Base-by-base conservation (phyloP, 805 yeast genomes). In the Spathaspora passalidarum region DNA sequence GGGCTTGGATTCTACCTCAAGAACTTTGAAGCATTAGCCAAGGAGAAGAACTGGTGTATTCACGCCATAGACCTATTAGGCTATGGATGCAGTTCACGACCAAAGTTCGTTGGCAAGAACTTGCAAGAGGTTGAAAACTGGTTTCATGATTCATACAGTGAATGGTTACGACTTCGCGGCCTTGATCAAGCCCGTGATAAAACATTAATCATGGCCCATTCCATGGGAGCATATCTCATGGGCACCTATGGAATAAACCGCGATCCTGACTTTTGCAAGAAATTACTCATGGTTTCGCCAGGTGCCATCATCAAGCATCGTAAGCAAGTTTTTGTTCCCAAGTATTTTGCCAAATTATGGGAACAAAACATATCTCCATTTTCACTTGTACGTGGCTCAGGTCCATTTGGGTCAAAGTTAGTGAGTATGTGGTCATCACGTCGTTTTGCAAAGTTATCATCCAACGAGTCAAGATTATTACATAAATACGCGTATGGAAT, bases 61-160 rank as follows among this genome's bases (percentile, higher is more conserved):
- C 96, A 89, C 66, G 87, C 96, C 0, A 76, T 92, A 2, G 99
- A 92, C 59, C 66, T 91, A 45, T 76, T 89, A 2, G 99, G 99
- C 0, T 92, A 87, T 65, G 99, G 98, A 1, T 81, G 88, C 47
- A 86, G 96, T 0, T 80, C 96, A 1, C 75, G 98, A 51, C 95
- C 95, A 1, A 69, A 73, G 40, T 88, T 87, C 59, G 75, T 76
- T 32, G 51, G 59, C n/a, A 52, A 54, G 11, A 60, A 59, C n/a
- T 72, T 81, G 37, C 54, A 63, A 3, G 69, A 69, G 40, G 80
- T 84, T 9, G 90, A 84, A 55, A 57, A 63, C 16, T 82, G 82
- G 77, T 86, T 85, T 56, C 78, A 80, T 43, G 81, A 83, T 40
- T 77, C 92, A 0, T 69, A 86, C 38, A 77, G 76, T 41, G 67